phyloP scores from a whole-genome alignment of 352 stramenopile genomes.

The Globisporangium sylvaticum region DNA sequence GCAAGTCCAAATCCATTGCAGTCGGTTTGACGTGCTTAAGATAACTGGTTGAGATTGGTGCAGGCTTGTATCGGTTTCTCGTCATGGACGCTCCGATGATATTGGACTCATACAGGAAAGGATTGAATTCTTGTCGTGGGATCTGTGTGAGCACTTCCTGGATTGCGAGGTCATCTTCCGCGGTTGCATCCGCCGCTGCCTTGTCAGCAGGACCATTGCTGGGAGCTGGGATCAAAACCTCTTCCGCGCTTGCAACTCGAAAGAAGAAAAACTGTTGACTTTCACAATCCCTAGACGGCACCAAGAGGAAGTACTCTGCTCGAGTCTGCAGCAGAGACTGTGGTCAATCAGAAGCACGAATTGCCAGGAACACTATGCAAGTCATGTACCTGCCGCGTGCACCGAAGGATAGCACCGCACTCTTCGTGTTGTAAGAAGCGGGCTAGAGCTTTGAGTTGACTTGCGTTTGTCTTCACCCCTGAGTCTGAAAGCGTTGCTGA shows the following conservation, averaged over 20 bases:
- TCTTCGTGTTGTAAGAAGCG: slow-evolving; percentile 13
- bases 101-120: slow-evolving; percentile 26
- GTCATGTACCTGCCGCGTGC: slow-evolving; percentile 6
- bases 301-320: slow-evolving; percentile 21
- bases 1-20: neutral
- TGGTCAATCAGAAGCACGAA: neutral
- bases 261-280: slow-evolving; percentile 24
- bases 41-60: neutral
- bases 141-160: slow-evolving; percentile 13
- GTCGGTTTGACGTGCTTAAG: neutral
- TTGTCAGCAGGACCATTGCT: neutral
- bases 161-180: slow-evolving; percentile 1
- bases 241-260: slow-evolving; percentile 30
- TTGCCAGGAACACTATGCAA: neutral
- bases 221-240: slow-evolving; percentile 22
- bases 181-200: neutral
- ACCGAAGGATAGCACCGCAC: slow-evolving; percentile 19
- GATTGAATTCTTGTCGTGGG: slow-evolving; percentile 26
- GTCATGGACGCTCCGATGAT: neutral
- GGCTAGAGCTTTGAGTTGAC: slow-evolving; percentile 15
- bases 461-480: neutral
- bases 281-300: neutral
- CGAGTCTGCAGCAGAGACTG: slow-evolving; percentile 1
- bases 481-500: neutral
- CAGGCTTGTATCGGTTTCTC: neutral